Percentiles rank a stretch among this genome's conserved stretches.
Evolutionary conservation across 805 yeast species (phyloP).

Genomic region (Barnettozyma salicaria): DNA sequence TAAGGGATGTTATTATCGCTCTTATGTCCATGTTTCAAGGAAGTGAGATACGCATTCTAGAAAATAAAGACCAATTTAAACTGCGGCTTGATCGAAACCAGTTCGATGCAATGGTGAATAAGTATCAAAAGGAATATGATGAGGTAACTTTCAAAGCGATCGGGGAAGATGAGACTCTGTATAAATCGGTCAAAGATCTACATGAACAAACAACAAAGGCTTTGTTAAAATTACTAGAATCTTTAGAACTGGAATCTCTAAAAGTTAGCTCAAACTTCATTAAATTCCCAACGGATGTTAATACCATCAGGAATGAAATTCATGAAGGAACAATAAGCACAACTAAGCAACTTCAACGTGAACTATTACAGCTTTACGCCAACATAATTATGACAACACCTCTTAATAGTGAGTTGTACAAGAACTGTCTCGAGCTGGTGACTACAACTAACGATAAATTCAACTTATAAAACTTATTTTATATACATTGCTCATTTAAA

Average conservation of each 20-base stretch:
- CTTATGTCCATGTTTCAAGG: constrained; percentile 22
- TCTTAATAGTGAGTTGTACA: constrained; percentile 52
- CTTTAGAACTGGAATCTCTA: constrained; percentile 64
- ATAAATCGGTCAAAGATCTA: constrained; percentile 62
- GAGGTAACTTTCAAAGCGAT: constrained; percentile 45
- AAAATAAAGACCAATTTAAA: constrained; percentile 24
- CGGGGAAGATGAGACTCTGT: constrained; percentile 51
- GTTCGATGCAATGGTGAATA: constrained; percentile 17
- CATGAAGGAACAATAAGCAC: constrained; percentile 50
- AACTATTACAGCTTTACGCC: constrained; percentile 71
- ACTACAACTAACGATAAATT: background rate
- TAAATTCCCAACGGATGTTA: constrained; percentile 60
- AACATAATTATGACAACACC: constrained; percentile 77
- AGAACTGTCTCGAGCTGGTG: constrained; percentile 66
- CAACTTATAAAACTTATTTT: too few relatives aligned
- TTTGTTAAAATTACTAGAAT: constrained; percentile 65
- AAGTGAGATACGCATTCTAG: constrained; percentile 20
- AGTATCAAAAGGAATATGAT: background rate
- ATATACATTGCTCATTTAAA: background rate
- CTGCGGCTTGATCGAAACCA: constrained; percentile 15
- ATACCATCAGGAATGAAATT: constrained; percentile 51
- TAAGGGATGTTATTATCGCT: constrained; percentile 22
- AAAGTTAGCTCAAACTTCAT: constrained; percentile 59
- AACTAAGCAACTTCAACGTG: constrained; percentile 53
- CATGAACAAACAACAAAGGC: constrained; percentile 68